Conservation (phyloP, 2,329 filamentous ascomycete genomes). For the Pseudonectria foliicola region DNA sequence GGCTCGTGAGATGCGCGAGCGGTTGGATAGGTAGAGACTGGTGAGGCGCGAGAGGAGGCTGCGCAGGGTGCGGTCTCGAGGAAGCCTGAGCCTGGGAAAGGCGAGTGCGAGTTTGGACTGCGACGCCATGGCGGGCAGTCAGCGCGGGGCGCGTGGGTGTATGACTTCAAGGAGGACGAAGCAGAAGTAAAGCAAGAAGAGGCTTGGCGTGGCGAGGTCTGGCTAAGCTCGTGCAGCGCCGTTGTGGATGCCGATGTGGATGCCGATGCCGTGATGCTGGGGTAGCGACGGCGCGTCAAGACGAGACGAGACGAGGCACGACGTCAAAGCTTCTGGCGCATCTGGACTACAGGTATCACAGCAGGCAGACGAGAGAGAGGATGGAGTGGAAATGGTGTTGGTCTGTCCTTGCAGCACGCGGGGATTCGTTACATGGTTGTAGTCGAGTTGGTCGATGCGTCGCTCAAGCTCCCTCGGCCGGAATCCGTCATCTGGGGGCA, state of each 20-base stretch:
- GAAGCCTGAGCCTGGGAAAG: constrained; percentile 3
- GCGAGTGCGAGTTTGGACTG: constrained; percentile 63
- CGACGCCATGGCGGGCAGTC: constrained; percentile 51
- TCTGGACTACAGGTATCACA: too few relatives aligned
- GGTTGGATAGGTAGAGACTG: constrained; percentile 68
- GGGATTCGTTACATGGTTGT: too few relatives aligned
- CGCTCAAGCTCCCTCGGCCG: constrained; percentile 20
- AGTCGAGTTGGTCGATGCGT: too few relatives aligned
- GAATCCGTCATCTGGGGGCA: constrained; percentile 19
- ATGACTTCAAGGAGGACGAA: too few relatives aligned
- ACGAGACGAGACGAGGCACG: constrained; percentile 6
- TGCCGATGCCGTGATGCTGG: constrained; percentile 1
- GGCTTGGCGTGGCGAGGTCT: background rate
- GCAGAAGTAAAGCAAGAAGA: too few relatives aligned
- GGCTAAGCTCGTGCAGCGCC: background rate
- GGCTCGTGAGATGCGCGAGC: constrained; percentile 72
- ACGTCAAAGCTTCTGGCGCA: too few relatives aligned
- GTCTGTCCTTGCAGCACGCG: too few relatives aligned
- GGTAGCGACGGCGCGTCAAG: constrained; percentile 19
- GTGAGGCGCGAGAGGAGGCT: constrained; percentile 60
- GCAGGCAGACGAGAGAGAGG: too few relatives aligned
- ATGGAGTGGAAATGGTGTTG: too few relatives aligned
- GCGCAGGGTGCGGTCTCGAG: constrained; percentile 56
- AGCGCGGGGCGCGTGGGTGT: too few relatives aligned
- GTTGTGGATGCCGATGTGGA: constrained; percentile 1